Evolutionary conservation across 2,329 filamentous ascomycete genomes (phyloP), one percentile per base, ranked within the genome.

Genomic region (Magnaporthiopsis rhizophila): DNA sequence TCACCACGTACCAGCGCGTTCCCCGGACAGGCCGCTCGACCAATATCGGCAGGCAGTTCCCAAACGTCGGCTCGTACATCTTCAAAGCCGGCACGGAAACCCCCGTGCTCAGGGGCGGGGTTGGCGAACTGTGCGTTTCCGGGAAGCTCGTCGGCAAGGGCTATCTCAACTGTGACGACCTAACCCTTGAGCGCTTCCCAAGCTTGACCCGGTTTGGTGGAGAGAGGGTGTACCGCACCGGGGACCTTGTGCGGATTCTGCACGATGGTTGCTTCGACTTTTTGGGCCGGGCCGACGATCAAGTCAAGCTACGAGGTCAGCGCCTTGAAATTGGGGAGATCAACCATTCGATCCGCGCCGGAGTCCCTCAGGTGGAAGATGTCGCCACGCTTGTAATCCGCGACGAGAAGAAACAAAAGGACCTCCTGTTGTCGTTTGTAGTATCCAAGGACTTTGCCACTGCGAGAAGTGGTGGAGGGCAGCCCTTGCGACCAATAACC

Each of bases 261-360:
- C 82, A 92, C 63, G 89, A 97, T 72, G 87, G 86, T 0, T 91
- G 89, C 58, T 93, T 97, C 68, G 89, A 94, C 64, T 97, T 97
- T 72, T 80, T 96, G 2, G 93, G 94, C 3, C 86, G 94, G 18
- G 89, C 89, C 7, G 94, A 98, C 72, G 92, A 96, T 64, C 93
- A 98, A 75, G 88, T 97, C 67, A 98, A 98, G 73, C 82, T 97
- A 3, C 86, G 94, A 13, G 93, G 93, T 0, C 93, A 97, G 73
- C 83, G 93, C 18, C 82, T 98, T 0, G 94, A 98, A 71, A 89
- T 96, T 66, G 90, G 89, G 0, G 93, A 98, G 77, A 96, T 97
- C 74, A 95, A 96, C 69, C 88, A 93, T 61, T 85, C 89, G 11
- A 91, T 97, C 69, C 87, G 86, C 60, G 79, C 83, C 26, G 83